Evolutionary conservation across 805 yeast species (phyloP).

Genomic region (Hanseniaspora valbyensis): DNA sequence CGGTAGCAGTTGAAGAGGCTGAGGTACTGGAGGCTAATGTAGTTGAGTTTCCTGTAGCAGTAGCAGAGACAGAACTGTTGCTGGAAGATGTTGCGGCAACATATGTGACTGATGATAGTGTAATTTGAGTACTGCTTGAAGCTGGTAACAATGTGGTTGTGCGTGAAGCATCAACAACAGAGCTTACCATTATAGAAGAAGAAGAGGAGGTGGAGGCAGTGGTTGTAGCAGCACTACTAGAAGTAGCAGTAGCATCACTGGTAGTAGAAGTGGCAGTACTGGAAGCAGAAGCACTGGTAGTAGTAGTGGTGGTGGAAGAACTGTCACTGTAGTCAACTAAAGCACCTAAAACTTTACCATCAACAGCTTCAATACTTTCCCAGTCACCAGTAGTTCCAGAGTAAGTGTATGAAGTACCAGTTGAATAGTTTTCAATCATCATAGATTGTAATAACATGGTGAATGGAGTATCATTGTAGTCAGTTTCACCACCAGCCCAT

Average conservation of each 20-base stretch:
- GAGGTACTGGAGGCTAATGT: constrained; percentile 6
- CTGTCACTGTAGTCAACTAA: constrained; percentile 33
- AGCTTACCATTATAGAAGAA: constrained; percentile 4
- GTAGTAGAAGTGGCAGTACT: constrained; percentile 17
- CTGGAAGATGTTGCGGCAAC: constrained; percentile 17
- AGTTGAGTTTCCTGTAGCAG: background rate
- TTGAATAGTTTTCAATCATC: constrained; percentile 57
- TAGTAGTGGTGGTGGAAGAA: constrained; percentile 31
- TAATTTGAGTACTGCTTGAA: constrained; percentile 16
- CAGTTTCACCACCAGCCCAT: constrained; percentile 74
- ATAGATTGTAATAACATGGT: constrained; percentile 51
- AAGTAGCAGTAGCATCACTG: constrained; percentile 16
- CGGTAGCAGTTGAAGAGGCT: constrained; percentile 15
- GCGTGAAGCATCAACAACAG: constrained; percentile 9
- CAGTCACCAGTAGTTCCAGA: constrained; percentile 46
- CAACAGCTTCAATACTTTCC: constrained; percentile 46
- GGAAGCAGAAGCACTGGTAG: constrained; percentile 19
- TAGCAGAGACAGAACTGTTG: constrained; percentile 9
- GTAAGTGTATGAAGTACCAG: constrained; percentile 49
- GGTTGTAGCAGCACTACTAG: constrained; percentile 14
- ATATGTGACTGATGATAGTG: constrained; percentile 19
- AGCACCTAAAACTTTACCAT: constrained; percentile 56
- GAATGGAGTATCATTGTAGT: constrained; percentile 57
- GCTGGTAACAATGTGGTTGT: constrained; percentile 15
- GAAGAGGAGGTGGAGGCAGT: constrained; percentile 17